These are phyloP conservation scores for Coffea canephora DNA, from an alignment of 257 asterid genomes.

Conservation along the genomic window DNA sequence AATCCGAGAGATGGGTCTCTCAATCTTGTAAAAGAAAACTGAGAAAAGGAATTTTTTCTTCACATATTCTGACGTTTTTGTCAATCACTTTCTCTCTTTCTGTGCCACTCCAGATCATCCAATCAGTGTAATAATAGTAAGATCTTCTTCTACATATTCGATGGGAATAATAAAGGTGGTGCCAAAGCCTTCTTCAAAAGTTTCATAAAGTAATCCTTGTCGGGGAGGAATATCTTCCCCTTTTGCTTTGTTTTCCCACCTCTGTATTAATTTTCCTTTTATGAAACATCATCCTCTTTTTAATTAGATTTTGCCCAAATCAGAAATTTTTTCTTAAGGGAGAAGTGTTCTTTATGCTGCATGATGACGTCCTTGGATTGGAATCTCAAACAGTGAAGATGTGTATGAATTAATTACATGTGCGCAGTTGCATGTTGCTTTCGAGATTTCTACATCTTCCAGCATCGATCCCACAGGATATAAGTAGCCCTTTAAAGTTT, in stretches of 20 bases:
- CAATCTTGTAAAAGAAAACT: conserved; percentile 14
- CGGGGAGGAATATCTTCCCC: conserved; percentile 22
- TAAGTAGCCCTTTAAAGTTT: too few species aligned
- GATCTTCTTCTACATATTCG: conserved; percentile 2
- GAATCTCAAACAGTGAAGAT: conserved; percentile 3
- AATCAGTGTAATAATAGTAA: conserved; percentile 24
- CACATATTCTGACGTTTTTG: conserved; percentile 13
- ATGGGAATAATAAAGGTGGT: conserved; percentile 16
- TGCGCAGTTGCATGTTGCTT: neutral
- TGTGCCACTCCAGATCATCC: conserved; percentile 15
- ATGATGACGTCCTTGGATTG: conserved; percentile 2
- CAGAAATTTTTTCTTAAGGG: conserved; percentile 4
- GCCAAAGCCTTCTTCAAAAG: conserved; percentile 16
- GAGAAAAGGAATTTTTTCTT: neutral
- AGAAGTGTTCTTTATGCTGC: conserved; percentile 13
- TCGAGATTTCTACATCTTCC: neutral
- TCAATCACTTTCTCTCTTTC: conserved; percentile 7
- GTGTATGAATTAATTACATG: neutral
- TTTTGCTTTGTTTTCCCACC: conserved; percentile 1
- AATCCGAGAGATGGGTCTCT: neutral
- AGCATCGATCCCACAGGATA: neutral
- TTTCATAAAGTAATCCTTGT: conserved; percentile 21
- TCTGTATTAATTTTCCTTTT: neutral
- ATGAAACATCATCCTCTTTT: neutral
- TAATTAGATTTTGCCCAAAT: neutral